Base-by-base conservation (phyloP, 176 grass and related monocot genomes). In the Aechmea fasciata region DNA sequence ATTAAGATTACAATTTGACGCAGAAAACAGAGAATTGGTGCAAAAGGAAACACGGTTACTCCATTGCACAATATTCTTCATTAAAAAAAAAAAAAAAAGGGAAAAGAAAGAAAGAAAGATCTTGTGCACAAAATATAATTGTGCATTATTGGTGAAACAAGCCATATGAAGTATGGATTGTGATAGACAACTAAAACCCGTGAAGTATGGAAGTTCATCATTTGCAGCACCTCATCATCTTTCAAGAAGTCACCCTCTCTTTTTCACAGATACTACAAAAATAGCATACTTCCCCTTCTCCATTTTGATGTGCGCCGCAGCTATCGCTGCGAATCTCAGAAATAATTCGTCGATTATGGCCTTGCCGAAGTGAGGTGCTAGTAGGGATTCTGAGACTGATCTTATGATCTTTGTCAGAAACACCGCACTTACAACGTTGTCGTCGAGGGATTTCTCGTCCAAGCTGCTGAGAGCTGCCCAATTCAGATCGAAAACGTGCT, bases 311-410 rank as follows among this genome's bases (percentile, higher is more conserved):
- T 13, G 47, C 5, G 52, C 51, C 6, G 59, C 14, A 51, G 18
- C 6, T 6, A 64, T 10, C 29, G 24, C 57, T 12, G 62, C 48
- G 11, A 51, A 11, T 29, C 13, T 23, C 15, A 49, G 13, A 48
- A 76, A 76, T 17, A 76, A 64, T 47, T 65, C 57, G 52, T 76
- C 73, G 47, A 67, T 67, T 25, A 52, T 24, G 6, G 73, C 53
- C 49, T 68, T 48, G 14, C 73, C 73, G n/a, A 76, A 67, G 59
- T 66, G 63, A 66, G 57, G 22, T 29, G 18, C 63, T 3, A 76
- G 23, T 14, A 68, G 29, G 28, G 63, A 17, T 25, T 53, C 73
- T 24, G 57, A 2, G 11, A 53, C 7, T 29, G 61, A 26, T 67
- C 73, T 76, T 14, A 51, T 26, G 24, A 5, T 8, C 48, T 11